phyloP scores from a whole-genome alignment of 2,329 filamentous ascomycete species.

The Neonectria punicea region DNA sequence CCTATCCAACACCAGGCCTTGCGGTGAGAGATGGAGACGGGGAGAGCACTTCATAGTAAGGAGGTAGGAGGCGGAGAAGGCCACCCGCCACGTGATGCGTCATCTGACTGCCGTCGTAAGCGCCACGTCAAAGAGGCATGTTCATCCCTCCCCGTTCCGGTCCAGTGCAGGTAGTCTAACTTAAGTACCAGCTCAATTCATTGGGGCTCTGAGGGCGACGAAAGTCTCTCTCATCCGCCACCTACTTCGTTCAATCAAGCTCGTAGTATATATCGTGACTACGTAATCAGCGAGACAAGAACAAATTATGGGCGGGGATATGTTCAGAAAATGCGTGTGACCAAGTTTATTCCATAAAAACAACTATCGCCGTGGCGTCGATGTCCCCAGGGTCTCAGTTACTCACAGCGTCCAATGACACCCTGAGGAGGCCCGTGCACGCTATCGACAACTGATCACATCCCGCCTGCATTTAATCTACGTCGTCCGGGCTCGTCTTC shows the following conservation, averaged over 20 bases:
- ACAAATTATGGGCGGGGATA: too few relatives aligned
- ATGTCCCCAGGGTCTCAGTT: background rate
- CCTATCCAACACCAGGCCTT: background rate
- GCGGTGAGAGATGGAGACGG: background rate
- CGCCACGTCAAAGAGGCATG: background rate
- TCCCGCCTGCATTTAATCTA: constrained; percentile 50
- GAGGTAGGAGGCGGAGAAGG: background rate
- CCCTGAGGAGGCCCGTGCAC: background rate
- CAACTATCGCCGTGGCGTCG: background rate
- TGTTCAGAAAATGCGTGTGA: background rate
- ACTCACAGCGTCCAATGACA: background rate
- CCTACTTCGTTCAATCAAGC: background rate
- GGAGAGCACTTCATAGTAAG: background rate
- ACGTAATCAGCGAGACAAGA: too few relatives aligned
- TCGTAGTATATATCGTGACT: background rate
- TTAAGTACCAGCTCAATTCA: too few relatives aligned
- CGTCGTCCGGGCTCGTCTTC: constrained; percentile 53
- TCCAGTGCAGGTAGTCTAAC: background rate
- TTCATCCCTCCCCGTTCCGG: background rate
- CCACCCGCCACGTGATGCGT: background rate
- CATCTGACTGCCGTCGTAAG: background rate
- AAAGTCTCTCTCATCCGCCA: background rate
- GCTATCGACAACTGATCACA: background rate
- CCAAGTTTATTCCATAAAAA: constrained; percentile 1
- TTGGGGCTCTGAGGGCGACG: too few relatives aligned